Conservation (phyloP, 495 filamentous ascomycete genomes). For the Neurospora tetraspora region DNA sequence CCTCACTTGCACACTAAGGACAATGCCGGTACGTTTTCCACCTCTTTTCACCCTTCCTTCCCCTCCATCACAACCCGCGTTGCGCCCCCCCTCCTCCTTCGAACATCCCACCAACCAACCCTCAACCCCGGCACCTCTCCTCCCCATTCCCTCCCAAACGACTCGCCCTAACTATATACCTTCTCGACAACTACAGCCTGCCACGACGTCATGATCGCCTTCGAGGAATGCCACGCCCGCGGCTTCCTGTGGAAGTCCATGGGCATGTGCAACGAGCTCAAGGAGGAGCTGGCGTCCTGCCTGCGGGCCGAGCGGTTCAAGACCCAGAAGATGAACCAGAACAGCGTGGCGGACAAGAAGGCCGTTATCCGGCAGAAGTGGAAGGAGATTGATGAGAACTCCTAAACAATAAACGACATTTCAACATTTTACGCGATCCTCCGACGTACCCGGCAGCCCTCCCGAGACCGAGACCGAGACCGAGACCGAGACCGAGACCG, state of each 20-base stretch:
- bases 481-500: no score
- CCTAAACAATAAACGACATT: slow-evolving; percentile 24
- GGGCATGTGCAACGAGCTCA: slow-evolving; percentile 83
- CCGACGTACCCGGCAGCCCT: background rate
- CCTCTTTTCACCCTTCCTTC: background rate
- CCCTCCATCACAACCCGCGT: no score
- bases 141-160: no score
- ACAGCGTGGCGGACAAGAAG: slow-evolving; percentile 56
- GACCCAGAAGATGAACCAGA: slow-evolving; percentile 66
- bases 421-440: background rate
- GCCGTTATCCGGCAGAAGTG: slow-evolving; percentile 61
- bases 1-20: slow-evolving; percentile 89
- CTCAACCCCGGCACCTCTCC: no score
- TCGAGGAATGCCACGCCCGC: slow-evolving; percentile 90
- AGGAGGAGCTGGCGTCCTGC: slow-evolving; percentile 71
- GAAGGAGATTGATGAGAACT: slow-evolving; percentile 74
- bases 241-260: slow-evolving; percentile 83
- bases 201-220: slow-evolving; percentile 81
- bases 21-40: slow-evolving; percentile 56
- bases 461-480: no score
- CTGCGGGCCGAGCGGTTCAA: slow-evolving; percentile 68
- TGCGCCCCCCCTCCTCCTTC: no score
- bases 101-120: no score
- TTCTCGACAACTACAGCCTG: slow-evolving; percentile 49
- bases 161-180: no score